Conservation (phyloP, 225 moss, liverwort and hornwort genomes). For the Antitrichia curtipendula region DNA sequence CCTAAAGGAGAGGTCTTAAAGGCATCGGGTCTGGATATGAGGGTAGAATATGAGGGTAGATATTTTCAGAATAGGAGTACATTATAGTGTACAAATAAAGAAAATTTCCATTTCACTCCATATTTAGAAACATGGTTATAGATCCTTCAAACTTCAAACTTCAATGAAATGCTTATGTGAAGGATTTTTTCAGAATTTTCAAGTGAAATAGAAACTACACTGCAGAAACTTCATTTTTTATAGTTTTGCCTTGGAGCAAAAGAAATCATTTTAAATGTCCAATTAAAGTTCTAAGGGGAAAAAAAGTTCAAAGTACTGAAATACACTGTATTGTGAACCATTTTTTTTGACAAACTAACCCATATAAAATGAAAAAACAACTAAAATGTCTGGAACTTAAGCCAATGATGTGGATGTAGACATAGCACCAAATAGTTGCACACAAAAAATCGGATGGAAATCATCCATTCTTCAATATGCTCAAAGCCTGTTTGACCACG, state of each 20-base stretch:
- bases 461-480: not conserved
- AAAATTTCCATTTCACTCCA: not conserved
- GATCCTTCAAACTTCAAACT: not conserved
- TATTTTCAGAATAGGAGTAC: not conserved
- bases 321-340: not conserved
- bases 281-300: not conserved
- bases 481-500: not conserved
- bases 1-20: not conserved
- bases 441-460: not conserved
- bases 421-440: not conserved
- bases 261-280: not conserved
- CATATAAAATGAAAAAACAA: too few species aligned
- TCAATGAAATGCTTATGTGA: not conserved
- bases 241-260: not conserved
- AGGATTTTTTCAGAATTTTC: too few species aligned
- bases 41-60: too few species aligned
- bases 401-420: too few species aligned
- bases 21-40: not conserved
- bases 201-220: not conserved
- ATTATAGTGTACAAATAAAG: not conserved
- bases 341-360: not conserved
- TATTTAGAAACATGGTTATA: not conserved
- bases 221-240: not conserved
- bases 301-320: not conserved
- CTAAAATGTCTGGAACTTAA: not conserved